Percentiles rank a stretch among this genome's conserved stretches.
Evolutionary conservation across 352 stramenopile genomes (phyloP).

Genomic region (Phytophthora uliginosa): DNA sequence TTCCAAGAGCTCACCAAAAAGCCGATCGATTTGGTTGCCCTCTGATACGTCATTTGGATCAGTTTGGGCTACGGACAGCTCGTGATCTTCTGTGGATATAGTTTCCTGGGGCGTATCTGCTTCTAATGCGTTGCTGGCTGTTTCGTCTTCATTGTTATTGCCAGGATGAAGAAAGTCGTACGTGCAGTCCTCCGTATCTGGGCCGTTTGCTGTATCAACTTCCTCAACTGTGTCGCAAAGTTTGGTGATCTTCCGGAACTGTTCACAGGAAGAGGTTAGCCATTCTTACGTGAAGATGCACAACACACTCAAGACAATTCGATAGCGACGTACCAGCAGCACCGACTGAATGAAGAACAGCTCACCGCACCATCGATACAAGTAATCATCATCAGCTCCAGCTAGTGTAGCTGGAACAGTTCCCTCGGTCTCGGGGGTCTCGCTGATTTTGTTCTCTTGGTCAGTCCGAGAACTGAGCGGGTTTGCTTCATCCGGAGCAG

Average conservation of each 20-base stretch:
- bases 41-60: constrained; percentile 1
- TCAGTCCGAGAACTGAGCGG: constrained; percentile 8
- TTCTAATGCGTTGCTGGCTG: not conserved
- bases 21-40: constrained; percentile 16
- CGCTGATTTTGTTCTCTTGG: constrained; percentile 8
- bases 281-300: not conserved
- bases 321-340: constrained; percentile 44
- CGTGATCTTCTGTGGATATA: not conserved
- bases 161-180: constrained; percentile 43
- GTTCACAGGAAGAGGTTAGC: constrained; percentile 11
- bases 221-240: constrained; percentile 14
- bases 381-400: constrained; percentile 54
- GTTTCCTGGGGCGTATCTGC: not conserved
- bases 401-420: not conserved
- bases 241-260: constrained; percentile 50
- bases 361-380: constrained; percentile 75
- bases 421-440: constrained; percentile 4
- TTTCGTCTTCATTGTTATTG: constrained; percentile 3
- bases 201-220: constrained; percentile 41
- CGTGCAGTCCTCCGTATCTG: constrained; percentile 47
- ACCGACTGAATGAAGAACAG: constrained; percentile 67
- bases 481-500: constrained; percentile 5
- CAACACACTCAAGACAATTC: not conserved
- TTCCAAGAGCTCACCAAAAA: constrained; percentile 47
- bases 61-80: not conserved